These are phyloP conservation scores for Bipolaris sorokiniana DNA, from an alignment of 2,329 filamentous ascomycete species.

Conservation along the genomic window DNA sequence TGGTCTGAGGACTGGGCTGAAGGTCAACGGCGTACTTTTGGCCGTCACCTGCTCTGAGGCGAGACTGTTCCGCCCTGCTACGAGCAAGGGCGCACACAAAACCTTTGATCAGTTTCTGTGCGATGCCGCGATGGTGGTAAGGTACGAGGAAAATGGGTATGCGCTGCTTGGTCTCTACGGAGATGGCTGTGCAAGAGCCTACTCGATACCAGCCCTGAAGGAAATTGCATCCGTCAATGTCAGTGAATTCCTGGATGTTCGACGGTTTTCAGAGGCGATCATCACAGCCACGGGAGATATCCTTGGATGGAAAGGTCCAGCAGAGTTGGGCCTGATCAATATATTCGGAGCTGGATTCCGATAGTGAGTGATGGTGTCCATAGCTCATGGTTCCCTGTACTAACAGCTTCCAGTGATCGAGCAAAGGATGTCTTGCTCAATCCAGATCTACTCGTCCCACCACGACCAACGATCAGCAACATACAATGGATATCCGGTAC, in stretches of 20 bases:
- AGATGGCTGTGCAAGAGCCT: constrained; percentile 79
- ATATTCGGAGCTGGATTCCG: constrained; percentile 78
- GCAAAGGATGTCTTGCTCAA: constrained; percentile 79
- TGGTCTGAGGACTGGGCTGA: constrained; percentile 73
- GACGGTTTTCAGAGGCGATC: constrained; percentile 70
- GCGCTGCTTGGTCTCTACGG: constrained; percentile 85
- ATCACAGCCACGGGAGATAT: constrained; percentile 82
- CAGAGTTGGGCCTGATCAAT: constrained; percentile 81
- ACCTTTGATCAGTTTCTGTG: constrained; percentile 85
- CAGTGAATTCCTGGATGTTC: constrained; percentile 71
- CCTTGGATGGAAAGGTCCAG: constrained; percentile 86
- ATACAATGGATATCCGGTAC: constrained; percentile 97
- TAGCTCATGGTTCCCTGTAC: not conserved
- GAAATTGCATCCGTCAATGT: constrained; percentile 76
- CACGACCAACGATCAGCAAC: constrained; percentile 91
- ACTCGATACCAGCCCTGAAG: constrained; percentile 84
- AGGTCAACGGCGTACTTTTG: constrained; percentile 80
- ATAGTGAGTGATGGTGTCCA: constrained; percentile 56
- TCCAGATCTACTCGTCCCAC: constrained; percentile 72
- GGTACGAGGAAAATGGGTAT: constrained; percentile 75
- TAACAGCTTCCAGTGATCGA: constrained; percentile 46
- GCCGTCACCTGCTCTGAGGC: constrained; percentile 75
- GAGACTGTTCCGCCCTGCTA: constrained; percentile 86
- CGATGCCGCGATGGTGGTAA: constrained; percentile 77
- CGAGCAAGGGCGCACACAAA: constrained; percentile 88